phyloP scores from a whole-genome alignment of 148 eudicot genomes.

The Chenopodium suecicum region DNA sequence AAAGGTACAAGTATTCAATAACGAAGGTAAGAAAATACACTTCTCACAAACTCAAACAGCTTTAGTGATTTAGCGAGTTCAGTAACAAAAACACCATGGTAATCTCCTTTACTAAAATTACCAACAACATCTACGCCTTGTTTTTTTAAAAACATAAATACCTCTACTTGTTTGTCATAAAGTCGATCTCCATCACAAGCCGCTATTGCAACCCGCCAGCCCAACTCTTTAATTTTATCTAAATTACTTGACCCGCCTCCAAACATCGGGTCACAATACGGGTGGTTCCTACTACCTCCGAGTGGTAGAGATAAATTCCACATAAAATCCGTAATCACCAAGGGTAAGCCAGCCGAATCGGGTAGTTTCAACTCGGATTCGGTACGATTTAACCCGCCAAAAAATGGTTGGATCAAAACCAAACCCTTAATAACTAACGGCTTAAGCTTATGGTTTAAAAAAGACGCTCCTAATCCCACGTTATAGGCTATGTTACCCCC shows the following conservation, averaged over 20 bases:
- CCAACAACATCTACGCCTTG: conserved; percentile 25
- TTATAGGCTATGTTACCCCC: conserved; percentile 45
- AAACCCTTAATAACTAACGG: conserved; percentile 32
- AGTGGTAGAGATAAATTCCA: conserved; percentile 53
- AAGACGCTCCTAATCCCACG: conserved; percentile 17
- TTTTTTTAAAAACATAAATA: conserved; percentile 21
- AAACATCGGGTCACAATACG: conserved; percentile 27
- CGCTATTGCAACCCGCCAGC: conserved; percentile 36
- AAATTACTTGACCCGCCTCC: conserved; percentile 8
- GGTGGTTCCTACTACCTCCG: conserved; percentile 44
- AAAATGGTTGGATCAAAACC: conserved; percentile 37
- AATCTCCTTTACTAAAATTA: conserved; percentile 18
- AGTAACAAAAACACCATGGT: conserved; percentile 21
- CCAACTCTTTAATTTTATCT: conserved; percentile 21
- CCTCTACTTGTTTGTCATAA: conserved; percentile 29
- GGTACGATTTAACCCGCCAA: conserved; percentile 38
- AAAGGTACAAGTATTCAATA: neutral
- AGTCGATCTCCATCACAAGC: conserved; percentile 40
- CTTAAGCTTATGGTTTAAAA: neutral
- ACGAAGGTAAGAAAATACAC: neutral
- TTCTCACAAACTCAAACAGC: conserved; percentile 5
- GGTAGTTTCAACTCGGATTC: conserved; percentile 31
- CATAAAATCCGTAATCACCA: conserved; percentile 37
- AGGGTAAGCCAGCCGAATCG: conserved; percentile 31
- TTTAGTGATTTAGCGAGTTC: neutral